Base-by-base conservation (phyloP, 2,329 filamentous ascomycete species). In the Rutstroemia sydowiana region DNA sequence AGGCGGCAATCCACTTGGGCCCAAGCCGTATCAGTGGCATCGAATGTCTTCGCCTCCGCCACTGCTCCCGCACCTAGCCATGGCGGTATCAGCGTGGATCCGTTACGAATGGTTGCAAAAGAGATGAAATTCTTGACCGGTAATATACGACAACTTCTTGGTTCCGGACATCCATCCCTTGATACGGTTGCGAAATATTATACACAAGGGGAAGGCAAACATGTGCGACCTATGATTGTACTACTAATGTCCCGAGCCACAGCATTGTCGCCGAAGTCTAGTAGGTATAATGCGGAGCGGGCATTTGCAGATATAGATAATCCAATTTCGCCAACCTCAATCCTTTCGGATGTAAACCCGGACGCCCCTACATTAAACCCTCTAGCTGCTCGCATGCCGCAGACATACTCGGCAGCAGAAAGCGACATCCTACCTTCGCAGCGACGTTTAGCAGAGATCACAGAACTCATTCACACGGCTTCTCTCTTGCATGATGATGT, bases 131-230 rank as follows among this genome's bases (percentile, higher is more conserved):
- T 91, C 63, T 73, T 97, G 65, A 95, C 88, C 10, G 90, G 90
- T 50, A 95, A 97, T 64, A 95, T 97, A 69, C 80, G 88, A 55
- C 87, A 95, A 66, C 76, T 97, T n/a, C 75, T 97, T 14, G 92
- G 92, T 5, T 96, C 91, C 0, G 92, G 92, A 5, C 92, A 98
- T 66, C 93, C 93, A 0, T 90, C 91, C 42, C 79, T 98, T 55
- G 93, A 97, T 66, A 91, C 88, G 39, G 92, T 91, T 26, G 90
- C 93, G 48, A 98, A 98, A 71, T 98, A 98, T 75, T 98, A 98
- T 70, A 95, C 93, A 20, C 87, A 92, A 64, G 88, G 88, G 54
- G 90, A 97, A 75, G 93, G 93, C 57, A 98, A 98, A 74, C 93
- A 97, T 70, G 85, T 98, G 61, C 85, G 93, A 60, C 93, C 93